Evolutionary conservation across 768 basidiomycete genomes (phyloP).

Genomic region (Suillus placidus): DNA sequence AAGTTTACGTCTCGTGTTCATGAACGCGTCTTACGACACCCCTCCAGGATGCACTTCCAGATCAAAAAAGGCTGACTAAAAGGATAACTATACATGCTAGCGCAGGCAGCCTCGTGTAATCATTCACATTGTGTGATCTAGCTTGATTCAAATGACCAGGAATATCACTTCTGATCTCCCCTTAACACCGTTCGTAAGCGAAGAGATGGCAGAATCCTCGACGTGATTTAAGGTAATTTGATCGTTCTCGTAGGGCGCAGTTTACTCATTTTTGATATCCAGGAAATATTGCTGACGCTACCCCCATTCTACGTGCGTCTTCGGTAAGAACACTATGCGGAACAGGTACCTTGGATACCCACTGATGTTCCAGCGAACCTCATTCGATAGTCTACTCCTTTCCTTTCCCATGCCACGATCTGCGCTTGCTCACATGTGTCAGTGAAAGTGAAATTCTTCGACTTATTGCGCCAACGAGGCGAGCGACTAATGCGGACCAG

Average conservation of each 20-base stretch:
- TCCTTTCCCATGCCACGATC: constrained; percentile 1
- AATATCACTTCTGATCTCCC: background rate
- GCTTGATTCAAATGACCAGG: background rate
- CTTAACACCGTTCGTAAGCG: background rate
- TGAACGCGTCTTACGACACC: background rate
- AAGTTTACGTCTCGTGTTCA: background rate
- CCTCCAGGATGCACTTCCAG: background rate
- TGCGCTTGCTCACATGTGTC: background rate
- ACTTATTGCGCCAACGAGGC: background rate
- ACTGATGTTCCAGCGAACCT: background rate
- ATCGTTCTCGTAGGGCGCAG: background rate
- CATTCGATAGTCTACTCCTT: background rate
- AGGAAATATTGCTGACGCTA: background rate
- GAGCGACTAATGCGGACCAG: background rate
- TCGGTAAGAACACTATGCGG: background rate
- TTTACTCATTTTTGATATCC: background rate
- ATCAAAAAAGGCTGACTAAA: background rate
- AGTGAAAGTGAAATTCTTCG: background rate
- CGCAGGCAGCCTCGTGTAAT: background rate
- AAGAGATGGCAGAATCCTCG: background rate
- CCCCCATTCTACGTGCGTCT: background rate
- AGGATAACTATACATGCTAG: background rate
- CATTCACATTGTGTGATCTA: background rate
- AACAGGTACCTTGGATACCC: constrained; percentile 6
- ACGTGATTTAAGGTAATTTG: background rate